Evolutionary conservation across 306 rosid species (phyloP).

Genomic region (Chamaecrista fasciculata): DNA sequence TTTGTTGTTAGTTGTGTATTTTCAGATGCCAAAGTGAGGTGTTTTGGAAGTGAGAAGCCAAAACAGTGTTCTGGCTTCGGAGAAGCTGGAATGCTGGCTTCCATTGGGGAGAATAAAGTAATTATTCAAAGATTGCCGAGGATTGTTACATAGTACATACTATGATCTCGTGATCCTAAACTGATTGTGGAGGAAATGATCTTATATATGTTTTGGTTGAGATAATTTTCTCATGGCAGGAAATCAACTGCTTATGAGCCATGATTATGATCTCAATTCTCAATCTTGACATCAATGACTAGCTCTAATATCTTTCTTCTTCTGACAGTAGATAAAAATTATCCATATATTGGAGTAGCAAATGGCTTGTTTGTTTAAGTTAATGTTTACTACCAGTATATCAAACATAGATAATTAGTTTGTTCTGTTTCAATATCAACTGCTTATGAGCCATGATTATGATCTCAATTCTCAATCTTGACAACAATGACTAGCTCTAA

Average conservation of each 20-base stretch:
- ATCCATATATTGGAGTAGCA: neutral
- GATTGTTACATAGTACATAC: too few species aligned
- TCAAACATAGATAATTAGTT: conserved; percentile 1
- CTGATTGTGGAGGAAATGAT: neutral
- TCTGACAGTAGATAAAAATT: neutral
- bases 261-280: neutral
- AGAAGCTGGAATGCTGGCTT: neutral
- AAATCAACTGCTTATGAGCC: neutral
- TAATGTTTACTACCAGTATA: conserved; percentile 8
- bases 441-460: too few species aligned
- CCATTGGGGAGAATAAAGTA: neutral
- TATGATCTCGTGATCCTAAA: neutral
- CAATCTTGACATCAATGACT: neutral
- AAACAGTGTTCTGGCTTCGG: neutral
- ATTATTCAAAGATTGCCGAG: neutral
- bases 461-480: too few species aligned
- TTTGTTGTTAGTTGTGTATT: too few species aligned
- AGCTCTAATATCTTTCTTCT: neutral
- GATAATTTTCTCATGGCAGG: neutral
- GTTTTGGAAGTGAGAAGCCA: neutral
- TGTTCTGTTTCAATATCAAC: neutral
- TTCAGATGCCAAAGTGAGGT: too few species aligned
- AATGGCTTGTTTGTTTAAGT: neutral
- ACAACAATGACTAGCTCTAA: neutral
- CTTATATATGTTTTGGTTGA: neutral